These are phyloP conservation scores for Xylaria intraflava DNA, from an alignment of 495 filamentous ascomycete species.

Conservation along the genomic window DNA sequence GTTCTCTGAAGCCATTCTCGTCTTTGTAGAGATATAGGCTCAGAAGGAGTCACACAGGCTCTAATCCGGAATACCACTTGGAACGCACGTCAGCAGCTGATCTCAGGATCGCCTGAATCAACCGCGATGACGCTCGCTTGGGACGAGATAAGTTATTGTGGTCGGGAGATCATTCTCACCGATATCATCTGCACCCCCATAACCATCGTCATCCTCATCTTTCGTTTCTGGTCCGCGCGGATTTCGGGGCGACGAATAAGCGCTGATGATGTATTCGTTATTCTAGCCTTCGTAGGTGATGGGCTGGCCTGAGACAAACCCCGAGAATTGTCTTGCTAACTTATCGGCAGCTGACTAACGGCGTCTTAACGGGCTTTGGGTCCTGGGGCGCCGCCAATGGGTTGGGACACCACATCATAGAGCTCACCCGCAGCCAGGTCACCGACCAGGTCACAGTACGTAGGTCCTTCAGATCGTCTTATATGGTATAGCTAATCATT, in stretches of 20 bases:
- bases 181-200: neutral
- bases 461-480: neutral
- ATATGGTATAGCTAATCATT: neutral
- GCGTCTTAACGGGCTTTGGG: neutral
- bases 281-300: slow-evolving; percentile 2
- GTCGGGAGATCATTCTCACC: neutral
- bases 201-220: neutral
- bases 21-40: neutral
- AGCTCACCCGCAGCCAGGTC: neutral
- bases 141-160: neutral
- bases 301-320: neutral
- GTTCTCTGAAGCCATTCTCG: neutral
- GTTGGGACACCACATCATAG: slow-evolving; percentile 3
- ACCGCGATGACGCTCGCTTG: neutral
- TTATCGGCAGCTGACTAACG: neutral
- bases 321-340: neutral
- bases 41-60: neutral
- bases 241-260: neutral
- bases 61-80: neutral
- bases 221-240: slow-evolving; percentile 6
- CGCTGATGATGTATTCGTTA: neutral
- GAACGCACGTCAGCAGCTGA: neutral
- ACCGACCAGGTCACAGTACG: neutral
- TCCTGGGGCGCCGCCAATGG: slow-evolving; percentile 11
- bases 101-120: neutral